Percentiles rank a stretch among this genome's conserved stretches.
Conservation (phyloP, 257 asterid genomes). For the Ocimum tenuiflorum region DNA sequence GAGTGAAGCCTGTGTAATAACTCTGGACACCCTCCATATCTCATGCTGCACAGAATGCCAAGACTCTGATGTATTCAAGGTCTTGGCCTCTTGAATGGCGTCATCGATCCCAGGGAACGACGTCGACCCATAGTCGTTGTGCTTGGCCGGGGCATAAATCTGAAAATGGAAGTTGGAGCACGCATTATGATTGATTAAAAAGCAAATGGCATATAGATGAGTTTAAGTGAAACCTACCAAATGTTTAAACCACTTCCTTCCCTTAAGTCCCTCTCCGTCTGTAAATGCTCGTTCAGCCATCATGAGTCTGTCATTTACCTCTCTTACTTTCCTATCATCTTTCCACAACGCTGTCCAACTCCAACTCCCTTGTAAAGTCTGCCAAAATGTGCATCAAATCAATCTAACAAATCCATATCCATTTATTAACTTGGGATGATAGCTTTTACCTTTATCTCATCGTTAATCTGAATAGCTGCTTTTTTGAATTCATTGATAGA, state of each 20-base stretch:
- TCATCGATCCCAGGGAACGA: conserved; percentile 69
- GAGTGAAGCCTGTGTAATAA: conserved; percentile 64
- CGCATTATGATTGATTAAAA: no score
- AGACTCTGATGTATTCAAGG: conserved; percentile 28
- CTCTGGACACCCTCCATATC: conserved; percentile 84
- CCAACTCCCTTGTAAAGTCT: conserved; percentile 44
- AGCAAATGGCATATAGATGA: not conserved
- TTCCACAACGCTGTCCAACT: conserved; percentile 31
- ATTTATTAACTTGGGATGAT: not conserved
- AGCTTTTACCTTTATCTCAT: conserved; percentile 48
- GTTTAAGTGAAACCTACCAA: conserved; percentile 41
- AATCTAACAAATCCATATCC: not conserved
- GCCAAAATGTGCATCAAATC: not conserved
- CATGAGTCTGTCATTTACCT: conserved; percentile 67
- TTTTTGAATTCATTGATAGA: conserved; percentile 51
- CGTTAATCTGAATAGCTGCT: conserved; percentile 46
- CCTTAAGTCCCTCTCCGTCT: conserved; percentile 60
- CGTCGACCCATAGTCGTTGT: conserved; percentile 61
- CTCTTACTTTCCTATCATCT: conserved; percentile 41
- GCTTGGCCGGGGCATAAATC: conserved; percentile 78
- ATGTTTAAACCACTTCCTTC: conserved; percentile 75
- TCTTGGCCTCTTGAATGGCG: conserved; percentile 50
- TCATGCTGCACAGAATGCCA: conserved; percentile 73
- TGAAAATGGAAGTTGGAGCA: conserved; percentile 21
- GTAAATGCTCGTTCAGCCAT: conserved; percentile 83